Conservation (phyloP, 805 yeast genomes). For the Monosporozyma solicola region DNA sequence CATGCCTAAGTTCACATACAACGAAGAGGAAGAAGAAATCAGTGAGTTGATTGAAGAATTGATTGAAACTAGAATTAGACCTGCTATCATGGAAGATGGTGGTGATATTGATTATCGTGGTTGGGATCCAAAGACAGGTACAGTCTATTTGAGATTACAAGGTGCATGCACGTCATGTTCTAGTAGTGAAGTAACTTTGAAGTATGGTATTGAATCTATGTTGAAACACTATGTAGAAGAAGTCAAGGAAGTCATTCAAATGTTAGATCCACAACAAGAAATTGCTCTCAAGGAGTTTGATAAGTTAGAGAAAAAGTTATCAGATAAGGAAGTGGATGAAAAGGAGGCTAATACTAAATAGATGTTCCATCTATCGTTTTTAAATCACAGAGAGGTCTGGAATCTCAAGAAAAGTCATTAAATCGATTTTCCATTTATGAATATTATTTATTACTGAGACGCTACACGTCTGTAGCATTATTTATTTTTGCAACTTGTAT, state of each 20-base stretch:
- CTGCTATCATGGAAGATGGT: constrained; percentile 97
- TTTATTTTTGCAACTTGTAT: constrained; percentile 4
- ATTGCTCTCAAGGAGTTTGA: constrained; percentile 77
- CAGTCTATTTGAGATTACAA: constrained; percentile 77
- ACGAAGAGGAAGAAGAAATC: constrained; percentile 69
- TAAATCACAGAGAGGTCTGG: not conserved
- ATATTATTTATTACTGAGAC: not conserved
- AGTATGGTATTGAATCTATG: constrained; percentile 97
- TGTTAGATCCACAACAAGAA: constrained; percentile 68
- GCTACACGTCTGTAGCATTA: not conserved
- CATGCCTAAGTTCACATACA: constrained; percentile 25
- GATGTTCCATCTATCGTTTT: not conserved
- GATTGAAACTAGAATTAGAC: constrained; percentile 89
- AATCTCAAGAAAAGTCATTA: not conserved
- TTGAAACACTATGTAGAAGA: constrained; percentile 94
- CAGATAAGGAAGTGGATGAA: constrained; percentile 7
- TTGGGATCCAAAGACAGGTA: constrained; percentile 77
- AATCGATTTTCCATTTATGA: not conserved
- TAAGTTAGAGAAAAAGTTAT: constrained; percentile 59
- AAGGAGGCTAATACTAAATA: not conserved
- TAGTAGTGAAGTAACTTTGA: constrained; percentile 81
- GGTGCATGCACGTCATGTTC: constrained; percentile 97
- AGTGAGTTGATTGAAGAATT: constrained; percentile 86
- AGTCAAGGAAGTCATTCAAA: constrained; percentile 79
- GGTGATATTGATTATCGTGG: constrained; percentile 90